Percentiles rank a stretch among this genome's conserved stretches.
These are phyloP conservation scores for Aureobasidium sp. DNA, from an alignment of 2,329 filamentous ascomycete species.

Conservation along the genomic window DNA sequence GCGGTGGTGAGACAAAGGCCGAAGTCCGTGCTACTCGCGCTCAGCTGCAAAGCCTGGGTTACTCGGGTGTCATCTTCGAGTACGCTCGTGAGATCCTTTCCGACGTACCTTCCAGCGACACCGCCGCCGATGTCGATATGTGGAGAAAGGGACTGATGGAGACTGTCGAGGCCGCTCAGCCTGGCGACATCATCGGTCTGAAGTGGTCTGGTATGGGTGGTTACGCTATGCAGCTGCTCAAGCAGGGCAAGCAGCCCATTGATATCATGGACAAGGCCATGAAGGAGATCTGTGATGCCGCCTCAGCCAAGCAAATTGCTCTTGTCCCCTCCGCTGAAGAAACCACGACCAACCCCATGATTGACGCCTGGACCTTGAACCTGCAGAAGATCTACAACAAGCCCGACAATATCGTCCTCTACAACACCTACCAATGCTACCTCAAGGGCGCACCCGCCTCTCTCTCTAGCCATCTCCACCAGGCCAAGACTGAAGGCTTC, in stretches of 20 bases:
- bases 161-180: conserved; percentile 50
- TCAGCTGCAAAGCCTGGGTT: conserved; percentile 64
- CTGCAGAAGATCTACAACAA: conserved; percentile 69
- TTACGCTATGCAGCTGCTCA: conserved; percentile 59
- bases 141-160: conserved; percentile 70
- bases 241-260: conserved; percentile 53
- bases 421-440: conserved; percentile 54
- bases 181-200: conserved; percentile 46
- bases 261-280: conserved; percentile 60
- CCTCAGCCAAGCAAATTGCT: conserved; percentile 57
- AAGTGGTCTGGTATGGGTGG: conserved; percentile 76
- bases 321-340: conserved; percentile 85
- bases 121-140: conserved; percentile 52
- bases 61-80: conserved; percentile 72
- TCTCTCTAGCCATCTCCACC: conserved; percentile 37
- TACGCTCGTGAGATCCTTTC: conserved; percentile 73
- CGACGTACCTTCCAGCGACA: conserved; percentile 43
- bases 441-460: conserved; percentile 39
- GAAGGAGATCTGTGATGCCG: conserved; percentile 64
- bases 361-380: conserved; percentile 70
- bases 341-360: conserved; percentile 65
- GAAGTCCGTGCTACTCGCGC: conserved; percentile 61
- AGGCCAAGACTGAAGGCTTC: conserved; percentile 38
- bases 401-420: conserved; percentile 55
- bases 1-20: conserved; percentile 63